Evolutionary conservation across 2,329 filamentous ascomycete species (phyloP).

Genomic region (Ophiostoma triangulosporum): DNA sequence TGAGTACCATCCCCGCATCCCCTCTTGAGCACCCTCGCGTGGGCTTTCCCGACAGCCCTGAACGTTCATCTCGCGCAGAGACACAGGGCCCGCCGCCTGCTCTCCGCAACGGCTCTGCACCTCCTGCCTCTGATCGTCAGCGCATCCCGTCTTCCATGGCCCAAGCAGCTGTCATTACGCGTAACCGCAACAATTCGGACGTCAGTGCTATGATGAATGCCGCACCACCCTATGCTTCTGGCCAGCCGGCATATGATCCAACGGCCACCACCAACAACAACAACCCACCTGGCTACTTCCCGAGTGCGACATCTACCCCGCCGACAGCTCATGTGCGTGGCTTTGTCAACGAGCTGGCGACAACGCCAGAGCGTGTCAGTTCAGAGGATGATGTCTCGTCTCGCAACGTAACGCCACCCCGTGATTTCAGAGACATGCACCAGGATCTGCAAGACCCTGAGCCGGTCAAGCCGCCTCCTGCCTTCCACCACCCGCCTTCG

Average conservation of each 20-base stretch:
- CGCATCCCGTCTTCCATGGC: constrained; percentile 23
- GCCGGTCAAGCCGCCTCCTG: constrained; percentile 65
- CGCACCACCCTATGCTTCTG: not conserved
- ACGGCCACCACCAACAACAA: not conserved
- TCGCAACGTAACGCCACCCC: constrained; percentile 23
- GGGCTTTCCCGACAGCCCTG: constrained; percentile 44
- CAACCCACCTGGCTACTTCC: not conserved
- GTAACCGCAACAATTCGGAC: constrained; percentile 37
- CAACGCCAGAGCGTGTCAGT: constrained; percentile 38
- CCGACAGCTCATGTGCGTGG: constrained; percentile 23
- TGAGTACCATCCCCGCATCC: no score
- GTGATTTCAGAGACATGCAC: constrained; percentile 40
- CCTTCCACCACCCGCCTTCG: constrained; percentile 63
- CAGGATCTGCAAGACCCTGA: constrained; percentile 51
- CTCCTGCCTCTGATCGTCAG: constrained; percentile 28
- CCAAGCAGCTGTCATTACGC: constrained; percentile 18
- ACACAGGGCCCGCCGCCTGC: constrained; percentile 27
- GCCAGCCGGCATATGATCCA: not conserved
- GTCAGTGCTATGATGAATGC: constrained; percentile 18
- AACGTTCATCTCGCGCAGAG: constrained; percentile 39
- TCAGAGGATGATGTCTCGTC: constrained; percentile 39
- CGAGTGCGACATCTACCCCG: not conserved
- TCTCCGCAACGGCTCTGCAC: constrained; percentile 36
- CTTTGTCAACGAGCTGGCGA: constrained; percentile 30
- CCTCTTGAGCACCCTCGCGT: constrained; percentile 30